These are phyloP conservation scores for Oryza officinalis DNA, from an alignment of 176 grass and related monocot genomes.

Conservation along the genomic window DNA sequence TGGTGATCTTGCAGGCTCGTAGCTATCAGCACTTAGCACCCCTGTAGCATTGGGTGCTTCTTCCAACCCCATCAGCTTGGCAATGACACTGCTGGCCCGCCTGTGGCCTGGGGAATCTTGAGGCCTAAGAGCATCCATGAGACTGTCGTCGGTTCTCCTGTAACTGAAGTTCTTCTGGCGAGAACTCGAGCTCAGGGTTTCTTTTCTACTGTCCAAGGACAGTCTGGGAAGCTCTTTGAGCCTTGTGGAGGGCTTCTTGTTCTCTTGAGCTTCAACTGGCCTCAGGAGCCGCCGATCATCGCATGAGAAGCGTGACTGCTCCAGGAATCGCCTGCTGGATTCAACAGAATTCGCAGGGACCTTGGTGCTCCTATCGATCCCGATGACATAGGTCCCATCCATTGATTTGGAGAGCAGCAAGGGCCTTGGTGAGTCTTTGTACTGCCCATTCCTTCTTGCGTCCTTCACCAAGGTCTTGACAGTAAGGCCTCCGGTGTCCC, in stretches of 20 bases:
- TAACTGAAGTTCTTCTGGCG: conserved; percentile 48
- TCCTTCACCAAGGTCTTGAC: conserved; percentile 58
- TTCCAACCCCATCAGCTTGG: conserved; percentile 95
- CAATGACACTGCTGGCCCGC: conserved; percentile 69
- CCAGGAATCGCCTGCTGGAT: conserved; percentile 46
- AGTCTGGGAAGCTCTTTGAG: conserved; percentile 80
- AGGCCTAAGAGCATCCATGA: conserved; percentile 47
- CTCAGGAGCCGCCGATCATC: conserved; percentile 60
- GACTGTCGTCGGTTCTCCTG: conserved; percentile 49
- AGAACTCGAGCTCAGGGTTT: conserved; percentile 57
- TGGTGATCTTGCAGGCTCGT: conserved; percentile 43
- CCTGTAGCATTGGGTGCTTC: conserved; percentile 56
- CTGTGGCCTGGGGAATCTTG: conserved; percentile 60
- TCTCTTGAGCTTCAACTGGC: conserved; percentile 53
- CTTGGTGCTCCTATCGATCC: conserved; percentile 67
- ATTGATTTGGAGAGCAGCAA: conserved; percentile 76
- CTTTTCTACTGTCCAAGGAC: conserved; percentile 94
- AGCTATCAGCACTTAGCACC: conserved; percentile 23
- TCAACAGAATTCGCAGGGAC: conserved; percentile 39
- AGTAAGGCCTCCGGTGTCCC: conserved; percentile 48
- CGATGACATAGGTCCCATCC: conserved; percentile 73
- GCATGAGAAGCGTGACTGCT: conserved; percentile 69
- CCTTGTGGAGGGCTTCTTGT: conserved; percentile 54
- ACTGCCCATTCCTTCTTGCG: conserved; percentile 45
- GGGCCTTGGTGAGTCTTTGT: conserved; percentile 88